phyloP scores from a whole-genome alignment of 2,329 filamentous ascomycete species.

The Hawksworthiomyces lignivorus region DNA sequence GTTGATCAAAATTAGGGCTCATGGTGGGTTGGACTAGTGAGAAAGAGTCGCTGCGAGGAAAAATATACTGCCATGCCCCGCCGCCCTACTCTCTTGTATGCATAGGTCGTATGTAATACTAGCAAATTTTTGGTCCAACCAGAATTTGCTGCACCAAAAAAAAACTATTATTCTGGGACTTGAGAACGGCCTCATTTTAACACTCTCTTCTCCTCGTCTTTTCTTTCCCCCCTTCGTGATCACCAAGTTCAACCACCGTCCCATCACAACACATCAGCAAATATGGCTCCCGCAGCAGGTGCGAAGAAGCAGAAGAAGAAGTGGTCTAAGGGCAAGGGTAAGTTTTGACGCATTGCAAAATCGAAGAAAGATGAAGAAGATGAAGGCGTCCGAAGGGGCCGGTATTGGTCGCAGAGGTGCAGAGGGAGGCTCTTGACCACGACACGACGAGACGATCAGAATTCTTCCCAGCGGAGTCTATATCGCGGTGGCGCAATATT shows the following conservation, averaged over 20 bases:
- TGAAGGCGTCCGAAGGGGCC: too few relatives aligned
- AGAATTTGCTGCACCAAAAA: slow-evolving; percentile 18
- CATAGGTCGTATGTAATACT: neutral
- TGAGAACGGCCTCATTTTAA: slow-evolving; percentile 1
- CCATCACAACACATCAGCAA: slow-evolving; percentile 23
- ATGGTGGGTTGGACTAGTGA: neutral
- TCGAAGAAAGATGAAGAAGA: too few relatives aligned
- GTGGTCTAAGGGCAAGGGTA: slow-evolving; percentile 65
- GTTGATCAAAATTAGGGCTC: slow-evolving; percentile 11
- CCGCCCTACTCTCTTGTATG: slow-evolving; percentile 3
- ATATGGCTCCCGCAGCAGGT: slow-evolving; percentile 45
- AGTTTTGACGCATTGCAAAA: too few relatives aligned
- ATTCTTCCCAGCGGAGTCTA: too few relatives aligned
- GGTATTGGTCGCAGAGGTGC: too few relatives aligned
- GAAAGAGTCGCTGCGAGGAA: neutral
- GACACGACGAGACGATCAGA: too few relatives aligned
- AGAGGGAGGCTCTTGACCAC: too few relatives aligned
- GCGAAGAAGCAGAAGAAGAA: slow-evolving; percentile 80
- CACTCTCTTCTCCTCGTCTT: slow-evolving; percentile 4
- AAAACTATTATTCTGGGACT: slow-evolving; percentile 7
- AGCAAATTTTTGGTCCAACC: slow-evolving; percentile 12
- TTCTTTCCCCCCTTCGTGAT: slow-evolving; percentile 8
- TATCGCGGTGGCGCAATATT: too few relatives aligned
- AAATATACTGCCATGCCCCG: slow-evolving; percentile 8
- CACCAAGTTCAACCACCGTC: slow-evolving; percentile 17